Evolutionary conservation across 2,329 filamentous ascomycete genomes (phyloP), one percentile per base, ranked within the genome.

Genomic region (Fonsecaea erecta): DNA sequence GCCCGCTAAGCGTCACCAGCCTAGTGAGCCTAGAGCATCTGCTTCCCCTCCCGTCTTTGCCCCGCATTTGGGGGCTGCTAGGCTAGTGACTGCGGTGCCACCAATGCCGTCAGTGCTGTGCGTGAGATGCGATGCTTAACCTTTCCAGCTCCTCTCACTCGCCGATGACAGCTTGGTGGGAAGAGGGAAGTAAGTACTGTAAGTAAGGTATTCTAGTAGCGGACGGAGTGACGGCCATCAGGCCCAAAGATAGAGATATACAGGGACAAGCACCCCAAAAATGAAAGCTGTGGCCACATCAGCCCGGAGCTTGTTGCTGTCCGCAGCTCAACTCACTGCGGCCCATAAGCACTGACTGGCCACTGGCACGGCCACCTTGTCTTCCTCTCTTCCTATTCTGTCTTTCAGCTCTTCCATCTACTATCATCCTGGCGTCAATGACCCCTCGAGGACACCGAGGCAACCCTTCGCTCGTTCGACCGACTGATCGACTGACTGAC

Each of bases 201-300:
- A n/a, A n/a, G n/a, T n/a, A n/a, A n/a, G n/a, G n/a, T n/a, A n/a
- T n/a, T n/a, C n/a, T n/a, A 11, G 43, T 60, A 60, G 46, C 57
- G 57, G 37, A 26, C 57, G 57, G 57, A 52, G 28, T 26, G 24
- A 12, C n/a, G 24, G 28, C 28, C 5, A 12, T n/a, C n/a, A n/a
- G n/a, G n/a, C n/a, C 46, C 46, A 37, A 52, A 52, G 57, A 52
- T 52, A 28, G 57, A 63, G 60, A 63, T 63, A 53, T 51, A 63
- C 61, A 63, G 61, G 61, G 46, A 58, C 54, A 51, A 32, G 46
- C n/a, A n/a, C n/a, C 54, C 34, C 52, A 26, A 5, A 48, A 43
- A 52, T 35, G 18, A 16, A 34, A 40, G 9, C 14, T 30, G 28
- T 30, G 28, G 16, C 58, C 5, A 11, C 18, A 18, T n/a, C 26